Conservation (phyloP, 768 basidiomycete genomes). For the Daedalea quercina region DNA sequence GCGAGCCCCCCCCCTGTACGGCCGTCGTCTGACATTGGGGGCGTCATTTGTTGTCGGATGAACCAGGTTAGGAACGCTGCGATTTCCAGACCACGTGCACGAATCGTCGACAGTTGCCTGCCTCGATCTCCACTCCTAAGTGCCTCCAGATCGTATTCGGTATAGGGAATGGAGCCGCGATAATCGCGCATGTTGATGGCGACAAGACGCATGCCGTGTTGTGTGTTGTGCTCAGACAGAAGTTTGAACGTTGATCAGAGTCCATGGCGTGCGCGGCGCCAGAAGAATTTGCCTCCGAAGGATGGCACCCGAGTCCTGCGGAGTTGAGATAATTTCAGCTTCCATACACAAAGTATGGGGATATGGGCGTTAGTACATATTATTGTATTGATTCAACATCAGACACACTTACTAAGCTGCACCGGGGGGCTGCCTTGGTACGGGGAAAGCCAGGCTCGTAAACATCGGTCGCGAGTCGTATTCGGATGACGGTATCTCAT, state of each 20-base stretch:
- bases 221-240: slow-evolving; percentile 14
- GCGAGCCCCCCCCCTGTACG: slow-evolving; percentile 11
- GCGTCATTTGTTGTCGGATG: slow-evolving; percentile 23
- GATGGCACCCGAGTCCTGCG: no score
- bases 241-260: slow-evolving; percentile 7
- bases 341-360: no score
- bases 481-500: no score
- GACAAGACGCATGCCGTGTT: slow-evolving; percentile 18
- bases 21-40: slow-evolving; percentile 9
- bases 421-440: no score
- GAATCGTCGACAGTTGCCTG: slow-evolving; percentile 11
- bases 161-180: slow-evolving; percentile 18
- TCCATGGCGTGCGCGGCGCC: neutral
- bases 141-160: slow-evolving; percentile 11
- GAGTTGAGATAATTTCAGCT: no score
- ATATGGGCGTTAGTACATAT: no score
- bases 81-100: slow-evolving; percentile 27
- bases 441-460: no score
- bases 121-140: neutral
- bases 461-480: no score
- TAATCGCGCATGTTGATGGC: slow-evolving; percentile 23
- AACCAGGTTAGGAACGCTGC: slow-evolving; percentile 27
- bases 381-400: no score
- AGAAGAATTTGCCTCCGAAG: neutral
- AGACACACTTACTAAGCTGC: no score